Evolutionary conservation across 1,284 basidiomycete genomes (phyloP).

Genomic region (Ganoderma lingzhi): DNA sequence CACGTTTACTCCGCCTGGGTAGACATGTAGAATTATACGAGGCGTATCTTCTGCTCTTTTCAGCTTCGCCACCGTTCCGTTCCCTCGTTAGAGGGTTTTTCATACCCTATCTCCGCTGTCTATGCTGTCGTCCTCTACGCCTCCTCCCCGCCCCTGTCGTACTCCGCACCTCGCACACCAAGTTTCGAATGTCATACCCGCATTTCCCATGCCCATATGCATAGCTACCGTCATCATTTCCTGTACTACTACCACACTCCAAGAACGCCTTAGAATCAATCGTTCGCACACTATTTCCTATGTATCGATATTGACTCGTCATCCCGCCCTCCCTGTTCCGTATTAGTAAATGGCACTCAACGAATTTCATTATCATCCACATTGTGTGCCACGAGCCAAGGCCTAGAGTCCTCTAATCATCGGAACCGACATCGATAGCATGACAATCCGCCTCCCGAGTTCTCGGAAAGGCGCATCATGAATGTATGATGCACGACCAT

Average conservation of each 20-base stretch:
- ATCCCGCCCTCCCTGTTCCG: too few species aligned
- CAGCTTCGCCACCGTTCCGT: neutral
- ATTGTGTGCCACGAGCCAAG: neutral
- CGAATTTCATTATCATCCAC: neutral
- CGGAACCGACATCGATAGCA: neutral
- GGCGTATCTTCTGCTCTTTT: neutral
- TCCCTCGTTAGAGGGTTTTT: neutral
- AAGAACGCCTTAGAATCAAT: neutral
- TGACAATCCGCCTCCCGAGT: neutral
- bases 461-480: neutral
- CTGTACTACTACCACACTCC: neutral
- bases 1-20: slow-evolving; percentile 7
- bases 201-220: neutral
- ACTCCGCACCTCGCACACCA: neutral
- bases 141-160: neutral
- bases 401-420: neutral
- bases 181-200: neutral
- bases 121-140: neutral
- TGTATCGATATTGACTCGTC: neutral
- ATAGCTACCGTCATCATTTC: neutral
- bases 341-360: neutral
- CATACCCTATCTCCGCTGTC: neutral
- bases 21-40: neutral
- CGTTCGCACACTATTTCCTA: neutral
- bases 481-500: too few species aligned